Evolutionary conservation across 129 eudicot genomes (phyloP).

Genomic region (carrot (Daucus carota)): DNA sequence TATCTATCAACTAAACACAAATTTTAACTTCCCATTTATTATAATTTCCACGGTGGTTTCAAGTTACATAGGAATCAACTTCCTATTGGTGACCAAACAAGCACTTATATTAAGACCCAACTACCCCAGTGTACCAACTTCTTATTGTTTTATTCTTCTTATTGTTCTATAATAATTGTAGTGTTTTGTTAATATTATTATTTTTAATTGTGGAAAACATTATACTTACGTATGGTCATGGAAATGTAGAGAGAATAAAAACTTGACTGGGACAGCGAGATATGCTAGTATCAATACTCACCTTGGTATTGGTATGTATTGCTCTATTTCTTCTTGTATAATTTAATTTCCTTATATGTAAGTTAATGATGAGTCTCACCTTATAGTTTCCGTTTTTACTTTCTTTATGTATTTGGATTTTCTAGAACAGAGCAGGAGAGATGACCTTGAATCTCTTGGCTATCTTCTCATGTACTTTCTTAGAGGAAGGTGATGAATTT

Average conservation of each 20-base stretch:
- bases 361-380: background rate
- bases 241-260: constrained; percentile 78
- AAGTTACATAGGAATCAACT: too few species aligned
- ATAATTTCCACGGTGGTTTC: too few species aligned
- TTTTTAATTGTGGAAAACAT: constrained; percentile 1
- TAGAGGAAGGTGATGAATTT: constrained; percentile 59
- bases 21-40: too few species aligned
- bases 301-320: constrained; percentile 73
- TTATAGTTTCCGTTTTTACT: constrained; percentile 5
- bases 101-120: too few species aligned
- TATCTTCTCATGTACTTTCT: constrained; percentile 87
- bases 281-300: constrained; percentile 93
- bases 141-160: background rate
- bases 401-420: constrained; percentile 8
- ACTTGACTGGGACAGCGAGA: constrained; percentile 94
- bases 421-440: constrained; percentile 92
- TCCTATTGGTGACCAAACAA: too few species aligned
- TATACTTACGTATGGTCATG: constrained; percentile 10
- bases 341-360: background rate
- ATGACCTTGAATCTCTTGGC: constrained; percentile 91
- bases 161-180: background rate
- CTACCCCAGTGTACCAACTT: too few species aligned
- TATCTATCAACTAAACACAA: too few species aligned
- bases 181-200: too few species aligned
- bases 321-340: background rate